Evolutionary conservation across 495 filamentous ascomycete genomes (phyloP), one percentile per base, ranked within the genome.

Genomic region (Penicillium cataractarum): DNA sequence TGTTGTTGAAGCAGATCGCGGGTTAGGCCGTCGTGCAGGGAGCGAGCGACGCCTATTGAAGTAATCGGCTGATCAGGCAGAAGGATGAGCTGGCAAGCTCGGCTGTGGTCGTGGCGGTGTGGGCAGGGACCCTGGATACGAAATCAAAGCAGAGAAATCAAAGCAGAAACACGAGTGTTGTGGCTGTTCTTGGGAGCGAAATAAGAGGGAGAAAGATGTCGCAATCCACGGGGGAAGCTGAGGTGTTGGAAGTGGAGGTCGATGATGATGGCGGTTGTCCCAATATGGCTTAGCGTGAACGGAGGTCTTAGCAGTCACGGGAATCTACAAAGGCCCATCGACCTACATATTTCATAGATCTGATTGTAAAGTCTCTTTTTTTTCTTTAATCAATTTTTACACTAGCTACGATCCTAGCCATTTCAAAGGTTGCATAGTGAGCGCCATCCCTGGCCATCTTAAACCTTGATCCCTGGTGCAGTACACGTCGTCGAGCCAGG

Each of bases 21-120:
- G 58, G 65, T 78, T 60, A 74, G 72, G 72, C 71, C 65, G 74
- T 78, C 64, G 55, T 74, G 76, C 70, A 70, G 67, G 62, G 52
- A 61, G 52, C 53, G 52, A 61, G 52, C 53, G 58, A 60, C 51
- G 60, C 59, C 60, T 66, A 60, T 67, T 21, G 66, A 69, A 68
- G 68, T 66, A 64, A 66, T 57, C 64, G 42, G 65, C 64, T 56
- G 57, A 67, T 64, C 57, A 64, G 66, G 68, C 73, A 71, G 60
- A 67, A 35, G 67, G 65, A 42, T 65, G 58, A 65, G 49, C 52
- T 63, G 61, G 69, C 61, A 53, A 64, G 60, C 68, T 73, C 70
- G 58, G 65, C 57, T 75, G 67, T 62, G 56, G 61, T 60, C 48
- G 35, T 37, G 24, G 50, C 33, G 32, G 63, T 61, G 35, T 46